phyloP scores from a whole-genome alignment of 371 early-diverging fungal genomes.

The Circinella umbellata region DNA sequence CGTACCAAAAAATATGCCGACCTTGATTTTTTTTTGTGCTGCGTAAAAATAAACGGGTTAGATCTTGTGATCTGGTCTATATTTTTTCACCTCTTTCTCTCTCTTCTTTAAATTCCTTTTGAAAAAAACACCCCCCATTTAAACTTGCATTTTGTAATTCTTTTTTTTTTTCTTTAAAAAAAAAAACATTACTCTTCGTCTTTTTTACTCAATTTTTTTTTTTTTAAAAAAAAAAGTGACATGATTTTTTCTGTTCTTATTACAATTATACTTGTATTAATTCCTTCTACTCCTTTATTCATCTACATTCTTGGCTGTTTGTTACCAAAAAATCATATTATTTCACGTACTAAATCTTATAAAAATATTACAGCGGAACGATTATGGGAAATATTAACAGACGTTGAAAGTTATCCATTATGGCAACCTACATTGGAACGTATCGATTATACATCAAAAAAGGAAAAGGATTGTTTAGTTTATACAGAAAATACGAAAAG shows the following conservation, averaged over 20 bases:
- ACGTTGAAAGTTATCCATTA: conserved; percentile 40
- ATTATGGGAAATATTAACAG: conserved; percentile 45
- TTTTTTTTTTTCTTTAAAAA: not conserved
- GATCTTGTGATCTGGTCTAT: not conserved
- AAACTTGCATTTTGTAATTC: too few species aligned
- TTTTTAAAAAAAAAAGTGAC: too few species aligned
- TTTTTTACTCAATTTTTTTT: not conserved
- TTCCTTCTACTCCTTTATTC: conserved; percentile 22
- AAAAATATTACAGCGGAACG: conserved; percentile 33
- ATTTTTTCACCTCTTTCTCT: not conserved
- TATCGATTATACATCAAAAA: conserved; percentile 26
- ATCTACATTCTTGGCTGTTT: conserved; percentile 26
- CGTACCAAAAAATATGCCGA: not conserved
- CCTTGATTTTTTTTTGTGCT: not conserved
- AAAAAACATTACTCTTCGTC: not conserved
- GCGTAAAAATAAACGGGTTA: not conserved
- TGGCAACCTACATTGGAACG: conserved; percentile 45
- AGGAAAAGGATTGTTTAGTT: conserved; percentile 13
- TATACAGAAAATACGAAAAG: conserved; percentile 9
- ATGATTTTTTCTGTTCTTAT: conserved; percentile 14
- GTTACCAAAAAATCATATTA: conserved; percentile 23
- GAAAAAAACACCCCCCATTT: too few species aligned
- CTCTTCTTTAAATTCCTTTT: not conserved
- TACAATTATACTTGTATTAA: conserved; percentile 8
- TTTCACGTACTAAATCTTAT: conserved; percentile 15